Evolutionary conservation across 1,284 basidiomycete genomes (phyloP), one percentile per base, ranked within the genome.

Genomic region (Ustilago nuda): DNA sequence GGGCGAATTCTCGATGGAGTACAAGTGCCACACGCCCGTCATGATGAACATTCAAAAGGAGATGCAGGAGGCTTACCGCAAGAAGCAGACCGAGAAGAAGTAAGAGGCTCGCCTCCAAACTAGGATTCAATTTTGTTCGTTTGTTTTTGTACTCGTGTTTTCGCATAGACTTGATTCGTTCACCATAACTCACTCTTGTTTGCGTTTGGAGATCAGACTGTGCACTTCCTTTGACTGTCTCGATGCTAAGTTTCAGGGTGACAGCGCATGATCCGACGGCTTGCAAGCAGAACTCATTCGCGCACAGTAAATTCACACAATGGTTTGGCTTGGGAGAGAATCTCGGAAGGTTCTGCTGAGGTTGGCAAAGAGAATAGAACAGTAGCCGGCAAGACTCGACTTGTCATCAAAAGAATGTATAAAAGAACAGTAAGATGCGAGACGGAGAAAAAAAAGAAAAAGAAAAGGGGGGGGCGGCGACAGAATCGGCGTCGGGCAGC

Each of bases 41-140:
- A 88, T 98, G 82, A 92, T 93, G 23, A 92, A 93, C 82, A 87
- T 95, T 11, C 95, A 98, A 87, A 91, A 90, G 83, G 93, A 95
- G 66, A 90, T 94, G 87, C 91, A 92, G 48, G 89, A 89, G 50
- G 82, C 78, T 13, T 85, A 84, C 64, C 62, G 63, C 43, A 84
- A 84, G 73, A 84, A 76, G 68, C 46, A 71, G 61, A 61, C 60
- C 58, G 73, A 76, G 62, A 76, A 76, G 65, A 76, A 76, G 65
- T 76, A 52, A 53, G 9, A 30, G 13, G n/a, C 23, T 12, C 3
- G 37, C 43, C n/a, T 48, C 19, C 19, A 8, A 33, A 32, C 35
- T 32, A 8, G 17, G 12, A 43, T 36, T n/a, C 17, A 19, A 39
- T 36, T 43, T 30, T 55, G 50, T 52, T 55, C 30, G 39, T 51